Base-by-base conservation (phyloP, 495 filamentous ascomycete species). In the Oleoguttula mirabilis region DNA sequence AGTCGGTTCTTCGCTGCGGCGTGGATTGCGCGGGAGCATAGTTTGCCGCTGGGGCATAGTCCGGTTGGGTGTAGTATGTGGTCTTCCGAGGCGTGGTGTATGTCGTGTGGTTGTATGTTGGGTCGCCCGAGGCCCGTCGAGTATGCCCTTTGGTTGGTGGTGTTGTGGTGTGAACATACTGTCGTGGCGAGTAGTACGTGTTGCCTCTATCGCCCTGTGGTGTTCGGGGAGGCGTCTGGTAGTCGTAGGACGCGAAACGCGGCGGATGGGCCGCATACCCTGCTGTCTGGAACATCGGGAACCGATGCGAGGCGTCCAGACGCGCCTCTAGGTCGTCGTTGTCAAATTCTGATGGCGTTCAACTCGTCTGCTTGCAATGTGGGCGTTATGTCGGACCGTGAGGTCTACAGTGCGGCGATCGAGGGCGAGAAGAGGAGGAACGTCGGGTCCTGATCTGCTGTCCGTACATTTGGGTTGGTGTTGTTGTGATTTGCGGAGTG, bases 111-210 rank as follows among this genome's bases (percentile, higher is more conserved):
- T 32, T 28, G 48, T 38, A 51, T n/a, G 48, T 45, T 11, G 52
- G 39, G n/a, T 54, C 57, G 12, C 58, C 56, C 24, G 58, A 61
- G 16, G 59, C 49, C 16, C 58, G 51, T 32, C 60, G 59, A n/a
- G 48, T 35, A 41, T 62, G 59, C n/a, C 51, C 49, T 39, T 60
- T 56, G 35, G 59, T 50, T 11, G 56, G 57, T 4, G 57, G 57
- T 36, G 59, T 57, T 43, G 61, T 37, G 6, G 52, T 53, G 41
- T 55, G 47, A 2, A 48, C 40, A 10, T 46, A 50, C 39, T 62
- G 52, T 19, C 59, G 51, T 14, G 61, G 55, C 7, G 60, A 64
- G 56, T 60, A 60, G 54, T 61, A 61, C 28, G 43, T 43, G 36
- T 55, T 42, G 28, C 48, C 36, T 16, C 51, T 51, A 19, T 15